Conservation (phyloP, 1,139 yeast species). For the Yamadazyma oceani region DNA sequence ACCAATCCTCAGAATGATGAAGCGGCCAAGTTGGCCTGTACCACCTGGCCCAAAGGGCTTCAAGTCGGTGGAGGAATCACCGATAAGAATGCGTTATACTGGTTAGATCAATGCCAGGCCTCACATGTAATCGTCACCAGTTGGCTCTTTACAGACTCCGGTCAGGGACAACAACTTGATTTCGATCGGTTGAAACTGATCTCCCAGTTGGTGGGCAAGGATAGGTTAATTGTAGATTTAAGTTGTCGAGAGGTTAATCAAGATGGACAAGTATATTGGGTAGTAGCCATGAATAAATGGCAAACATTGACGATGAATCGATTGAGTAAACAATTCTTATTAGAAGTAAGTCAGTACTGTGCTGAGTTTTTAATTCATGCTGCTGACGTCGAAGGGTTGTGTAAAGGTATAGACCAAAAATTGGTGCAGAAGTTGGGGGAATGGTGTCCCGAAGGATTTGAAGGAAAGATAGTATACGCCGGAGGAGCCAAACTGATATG, state of each 20-base stretch:
- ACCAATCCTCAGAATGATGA: conserved; percentile 69
- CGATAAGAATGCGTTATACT: conserved; percentile 63
- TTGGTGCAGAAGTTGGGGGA: conserved; percentile 69
- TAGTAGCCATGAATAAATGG: conserved; percentile 97
- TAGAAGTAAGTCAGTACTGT: conserved; percentile 60
- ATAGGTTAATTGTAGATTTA: conserved; percentile 79
- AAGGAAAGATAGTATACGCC: conserved; percentile 83
- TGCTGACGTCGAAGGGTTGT: conserved; percentile 96
- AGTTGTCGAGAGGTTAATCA: conserved; percentile 65
- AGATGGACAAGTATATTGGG: conserved; percentile 54
- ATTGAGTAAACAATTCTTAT: conserved; percentile 55
- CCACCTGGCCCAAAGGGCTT: conserved; percentile 68
- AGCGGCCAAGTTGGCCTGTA: conserved; percentile 77
- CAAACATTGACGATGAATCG: conserved; percentile 76
- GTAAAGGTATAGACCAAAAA: conserved; percentile 84
- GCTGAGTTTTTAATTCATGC: conserved; percentile 92
- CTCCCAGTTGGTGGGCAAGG: conserved; percentile 56
- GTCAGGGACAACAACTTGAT: conserved; percentile 47
- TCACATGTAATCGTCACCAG: conserved; percentile 89
- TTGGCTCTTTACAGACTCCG: conserved; percentile 67
- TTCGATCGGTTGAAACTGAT: conserved; percentile 52
- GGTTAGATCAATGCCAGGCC: conserved; percentile 69
- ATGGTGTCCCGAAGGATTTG: conserved; percentile 65
- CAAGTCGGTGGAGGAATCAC: conserved; percentile 96
- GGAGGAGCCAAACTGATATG: conserved; percentile 85